phyloP scores from a whole-genome alignment of 1,284 basidiomycete species.

The Schizophyllum amplum region DNA sequence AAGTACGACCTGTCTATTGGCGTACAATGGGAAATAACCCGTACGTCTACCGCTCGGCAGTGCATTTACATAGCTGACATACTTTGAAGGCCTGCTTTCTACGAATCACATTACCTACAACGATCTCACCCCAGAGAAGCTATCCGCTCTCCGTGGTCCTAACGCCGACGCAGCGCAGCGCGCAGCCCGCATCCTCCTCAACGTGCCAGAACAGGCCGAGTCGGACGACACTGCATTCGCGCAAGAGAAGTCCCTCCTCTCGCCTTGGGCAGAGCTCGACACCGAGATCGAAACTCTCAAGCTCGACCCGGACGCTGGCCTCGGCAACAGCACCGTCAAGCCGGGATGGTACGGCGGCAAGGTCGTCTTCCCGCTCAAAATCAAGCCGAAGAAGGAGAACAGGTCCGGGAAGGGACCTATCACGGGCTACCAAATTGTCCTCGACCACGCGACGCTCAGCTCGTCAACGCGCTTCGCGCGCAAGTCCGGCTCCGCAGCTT shows the following conservation, averaged over 20 bases:
- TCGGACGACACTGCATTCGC: conserved; percentile 6
- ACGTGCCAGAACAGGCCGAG: neutral
- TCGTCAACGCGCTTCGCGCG: conserved; percentile 30
- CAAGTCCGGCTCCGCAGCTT: conserved; percentile 30
- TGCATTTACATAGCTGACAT: neutral
- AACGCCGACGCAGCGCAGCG: conserved; percentile 13
- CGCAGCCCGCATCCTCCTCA: conserved; percentile 8
- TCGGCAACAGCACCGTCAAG: conserved; percentile 19
- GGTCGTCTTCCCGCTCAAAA: conserved; percentile 10
- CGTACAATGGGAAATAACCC: conserved; percentile 9
- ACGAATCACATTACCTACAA: neutral
- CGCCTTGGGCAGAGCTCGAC: conserved; percentile 31
- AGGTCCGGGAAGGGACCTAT: neutral
- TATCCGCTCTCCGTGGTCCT: conserved; percentile 10
- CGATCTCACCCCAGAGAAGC: neutral
- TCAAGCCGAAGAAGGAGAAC: neutral
- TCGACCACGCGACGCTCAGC: conserved; percentile 25
- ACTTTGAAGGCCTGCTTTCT: neutral
- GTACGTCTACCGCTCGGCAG: neutral
- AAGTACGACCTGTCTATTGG: conserved; percentile 3
- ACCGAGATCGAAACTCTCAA: conserved; percentile 20
- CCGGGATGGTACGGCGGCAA: conserved; percentile 29
- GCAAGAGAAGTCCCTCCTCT: conserved; percentile 16
- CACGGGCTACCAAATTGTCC: conserved; percentile 4
- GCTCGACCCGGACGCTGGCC: conserved; percentile 15